phyloP scores from a whole-genome alignment of 164 flowering plant species.

The Cinnamomum chago region DNA sequence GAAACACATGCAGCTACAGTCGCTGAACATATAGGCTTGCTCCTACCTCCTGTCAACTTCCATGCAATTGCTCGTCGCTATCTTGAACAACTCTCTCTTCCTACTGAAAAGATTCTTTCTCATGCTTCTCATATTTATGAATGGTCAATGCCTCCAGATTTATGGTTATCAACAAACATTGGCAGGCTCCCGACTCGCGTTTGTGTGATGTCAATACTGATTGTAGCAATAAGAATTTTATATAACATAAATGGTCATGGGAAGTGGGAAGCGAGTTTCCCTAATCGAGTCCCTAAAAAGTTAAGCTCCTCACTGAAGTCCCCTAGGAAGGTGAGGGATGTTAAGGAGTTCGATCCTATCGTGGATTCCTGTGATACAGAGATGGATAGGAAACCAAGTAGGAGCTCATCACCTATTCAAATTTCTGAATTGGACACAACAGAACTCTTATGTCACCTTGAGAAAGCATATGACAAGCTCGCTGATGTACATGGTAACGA shows the following conservation, averaged over 20 bases:
- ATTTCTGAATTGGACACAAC: constrained; percentile 31
- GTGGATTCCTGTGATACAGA: constrained; percentile 5
- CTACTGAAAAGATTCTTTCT: constrained; percentile 55
- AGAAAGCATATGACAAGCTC: constrained; percentile 39
- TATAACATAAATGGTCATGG: constrained; percentile 76
- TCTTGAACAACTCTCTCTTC: constrained; percentile 58
- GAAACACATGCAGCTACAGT: constrained; percentile 65
- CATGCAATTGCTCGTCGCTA: constrained; percentile 57
- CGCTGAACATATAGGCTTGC: constrained; percentile 57
- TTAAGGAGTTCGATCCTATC: constrained; percentile 9
- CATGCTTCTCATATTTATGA: constrained; percentile 54
- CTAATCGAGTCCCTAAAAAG: constrained; percentile 5
- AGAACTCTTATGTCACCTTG: constrained; percentile 46
- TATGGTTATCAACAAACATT: constrained; percentile 57
- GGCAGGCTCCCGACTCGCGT: constrained; percentile 69
- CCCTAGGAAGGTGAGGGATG: not conserved
- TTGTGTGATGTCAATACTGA: constrained; percentile 71
- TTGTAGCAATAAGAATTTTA: constrained; percentile 66
- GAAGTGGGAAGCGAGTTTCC: constrained; percentile 55
- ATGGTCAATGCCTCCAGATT: constrained; percentile 86
- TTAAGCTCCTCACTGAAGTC: not conserved
- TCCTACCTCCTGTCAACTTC: constrained; percentile 86
- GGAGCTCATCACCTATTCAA: constrained; percentile 18
- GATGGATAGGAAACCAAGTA: not conserved
- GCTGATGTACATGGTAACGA: constrained; percentile 38